These are phyloP conservation scores for Begonia loranthoides DNA, from an alignment of 306 rosid species.

Conservation along the genomic window DNA sequence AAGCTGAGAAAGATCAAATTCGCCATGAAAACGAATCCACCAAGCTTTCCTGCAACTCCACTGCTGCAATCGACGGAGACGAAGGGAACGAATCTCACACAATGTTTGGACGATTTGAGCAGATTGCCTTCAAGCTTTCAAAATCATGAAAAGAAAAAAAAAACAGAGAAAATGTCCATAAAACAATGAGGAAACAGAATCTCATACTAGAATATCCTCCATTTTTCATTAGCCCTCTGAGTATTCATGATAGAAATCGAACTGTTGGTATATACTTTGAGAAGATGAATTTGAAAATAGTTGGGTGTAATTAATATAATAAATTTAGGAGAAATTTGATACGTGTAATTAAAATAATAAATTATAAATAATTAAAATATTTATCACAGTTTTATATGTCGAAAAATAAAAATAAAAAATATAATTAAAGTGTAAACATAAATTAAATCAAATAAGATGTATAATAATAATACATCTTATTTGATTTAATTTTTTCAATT, in stretches of 20 bases:
- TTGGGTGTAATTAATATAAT: no score
- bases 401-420: no score
- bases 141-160: background rate
- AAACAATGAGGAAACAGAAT: background rate
- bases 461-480: no score
- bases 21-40: background rate
- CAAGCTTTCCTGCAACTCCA: constrained; percentile 10
- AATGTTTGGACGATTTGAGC: constrained; percentile 15
- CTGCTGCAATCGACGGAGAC: constrained; percentile 1
- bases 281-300: background rate
- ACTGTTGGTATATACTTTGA: background rate
- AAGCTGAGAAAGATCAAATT: background rate
- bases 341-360: no score
- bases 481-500: no score
- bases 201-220: background rate
- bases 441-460: no score
- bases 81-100: constrained; percentile 7
- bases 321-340: no score
- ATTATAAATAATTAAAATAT: no score
- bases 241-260: background rate
- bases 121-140: constrained; percentile 1
- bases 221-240: background rate
- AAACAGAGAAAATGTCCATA: no score
- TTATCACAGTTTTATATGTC: no score
- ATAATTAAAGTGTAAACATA: no score